Evolutionary conservation across 1,284 basidiomycete species (phyloP).

Genomic region (Cryptococcus sp.): DNA sequence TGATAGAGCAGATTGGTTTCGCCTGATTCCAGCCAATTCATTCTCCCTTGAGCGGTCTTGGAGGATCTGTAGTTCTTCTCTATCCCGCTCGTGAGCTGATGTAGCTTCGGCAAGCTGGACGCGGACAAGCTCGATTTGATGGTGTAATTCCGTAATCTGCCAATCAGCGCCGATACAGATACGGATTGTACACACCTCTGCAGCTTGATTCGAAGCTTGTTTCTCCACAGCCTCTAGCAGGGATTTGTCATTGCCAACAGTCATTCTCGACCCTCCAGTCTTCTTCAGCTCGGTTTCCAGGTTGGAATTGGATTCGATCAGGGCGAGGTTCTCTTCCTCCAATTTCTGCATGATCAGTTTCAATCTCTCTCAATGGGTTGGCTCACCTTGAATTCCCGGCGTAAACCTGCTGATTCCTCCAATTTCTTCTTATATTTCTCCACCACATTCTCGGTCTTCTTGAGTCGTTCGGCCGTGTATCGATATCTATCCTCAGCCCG

Average conservation of each 20-base stretch:
- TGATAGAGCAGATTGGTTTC: constrained; percentile 4
- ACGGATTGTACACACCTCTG: constrained; percentile 16
- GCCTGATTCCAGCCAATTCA: constrained; percentile 54
- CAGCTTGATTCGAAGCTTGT: constrained; percentile 49
- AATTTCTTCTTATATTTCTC: constrained; percentile 99
- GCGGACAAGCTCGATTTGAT: neutral
- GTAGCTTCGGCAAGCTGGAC: constrained; percentile 52
- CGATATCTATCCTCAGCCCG: constrained; percentile 60
- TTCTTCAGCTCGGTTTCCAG: constrained; percentile 88
- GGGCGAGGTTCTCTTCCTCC: constrained; percentile 85
- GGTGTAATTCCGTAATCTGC: neutral
- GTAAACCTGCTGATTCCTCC: constrained; percentile 84
- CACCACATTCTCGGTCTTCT: constrained; percentile 94
- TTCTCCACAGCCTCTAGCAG: constrained; percentile 78
- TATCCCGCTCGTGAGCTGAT: constrained; percentile 70
- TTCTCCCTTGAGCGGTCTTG: constrained; percentile 89
- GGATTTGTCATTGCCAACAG: constrained; percentile 76
- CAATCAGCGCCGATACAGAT: neutral
- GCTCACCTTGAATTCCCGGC: constrained; percentile 66
- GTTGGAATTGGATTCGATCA: constrained; percentile 84
- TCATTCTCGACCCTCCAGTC: constrained; percentile 75
- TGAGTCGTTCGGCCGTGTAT: constrained; percentile 82
- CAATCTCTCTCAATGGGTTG: neutral
- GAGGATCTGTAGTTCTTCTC: constrained; percentile 79
- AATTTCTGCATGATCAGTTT: constrained; percentile 56